Evolutionary conservation across 2,329 filamentous ascomycete genomes (phyloP), one percentile per base, ranked within the genome.

Genomic region (Stemphylium beticola): DNA sequence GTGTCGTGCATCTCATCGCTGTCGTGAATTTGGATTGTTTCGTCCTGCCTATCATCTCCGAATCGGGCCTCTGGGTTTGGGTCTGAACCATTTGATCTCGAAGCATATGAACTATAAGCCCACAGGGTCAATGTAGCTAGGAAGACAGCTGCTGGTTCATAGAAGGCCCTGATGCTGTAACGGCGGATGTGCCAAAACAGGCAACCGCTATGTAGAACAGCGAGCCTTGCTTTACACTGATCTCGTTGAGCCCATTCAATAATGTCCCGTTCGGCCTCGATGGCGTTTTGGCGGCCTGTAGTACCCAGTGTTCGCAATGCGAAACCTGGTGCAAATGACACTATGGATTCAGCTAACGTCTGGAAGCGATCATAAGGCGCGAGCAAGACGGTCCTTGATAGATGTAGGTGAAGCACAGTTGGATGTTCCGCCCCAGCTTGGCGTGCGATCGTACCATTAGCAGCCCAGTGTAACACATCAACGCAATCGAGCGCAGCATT

Each of bases 391-490:
- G 84, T 75, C 2, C 84, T 76, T 0, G 84, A 79, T 1, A 82
- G 66, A 59, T 86, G 84, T 2, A 86, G 76, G 59, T 85, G 82
- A 5, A 85, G 66, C 0, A 86, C 76, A 1, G 81, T 83, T 1
- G 81, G 77, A 54, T 84, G 83, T 54, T 86, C 83, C 3, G 80
- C 70, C 0, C 83, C 84, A 2, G 77, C 74, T 1, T 78, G 72
- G 36, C 78, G 77, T 2, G 80, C 80, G 22, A 83, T 79, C 0
- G 76, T 77, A 22, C 76, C 79, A 57, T 84, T 84, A 1, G 83
- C 83, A 12, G 78, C 77, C 83, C 84, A 86, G 61, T 86, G 83
- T 1, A 86, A 74, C 0, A 85, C 78, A 51, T 86, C 84, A 4
- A 86, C 62, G 33, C 75, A 79, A 49, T 81, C 80, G 31, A 78